Evolutionary conservation across 345 rosid genomes (phyloP), one percentile per base, ranked within the genome.

Genomic region (Punica granatum): DNA sequence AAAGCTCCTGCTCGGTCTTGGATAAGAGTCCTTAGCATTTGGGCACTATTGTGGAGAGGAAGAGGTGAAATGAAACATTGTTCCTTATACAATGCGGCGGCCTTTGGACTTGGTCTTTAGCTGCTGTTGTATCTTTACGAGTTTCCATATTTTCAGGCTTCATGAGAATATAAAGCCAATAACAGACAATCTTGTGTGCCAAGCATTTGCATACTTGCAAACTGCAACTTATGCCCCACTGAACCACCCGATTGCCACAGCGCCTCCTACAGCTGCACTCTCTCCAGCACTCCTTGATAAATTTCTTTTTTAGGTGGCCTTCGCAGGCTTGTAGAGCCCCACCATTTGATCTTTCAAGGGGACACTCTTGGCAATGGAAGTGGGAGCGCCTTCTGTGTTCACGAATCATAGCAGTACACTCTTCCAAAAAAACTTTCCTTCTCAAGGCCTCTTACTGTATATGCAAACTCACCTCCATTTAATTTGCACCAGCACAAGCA

Each of bases 201-300:
- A 25, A 43, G 33, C 1, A 69, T 44, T 39, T n/a, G 36, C 54
- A 26, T 25, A 92, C 99, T 96, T 94, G 98, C 69, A 91, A 71
- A 77, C 83, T 85, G 80, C 79, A 79, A 54, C 70, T 81, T 72
- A 92, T 77, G 66, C 98, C 97, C 62, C 88, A 88, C 79, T 94
- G 99, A 73, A 91, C 87, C 31, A 94, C 89, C 64, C 98, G 84
- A 73, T 94, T 94, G 69, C 96, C 92, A 75, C 99, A 94, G 42
- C 61, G 83, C 69, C 78, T 83, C 67, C 70, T 73, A 72, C 99
- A 94, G 49, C 97, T 89, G 79, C 99, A 94, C 76, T 81, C 89
- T 60, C 73, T 81, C 98, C 99, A 94, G 60, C 99, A 94, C 70
- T 94, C 98, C 76, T 83, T 85, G 59, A 89, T 89, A 61, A 75